Base-by-base conservation (phyloP, 148 eudicot species). In the Bassia scoparia region DNA sequence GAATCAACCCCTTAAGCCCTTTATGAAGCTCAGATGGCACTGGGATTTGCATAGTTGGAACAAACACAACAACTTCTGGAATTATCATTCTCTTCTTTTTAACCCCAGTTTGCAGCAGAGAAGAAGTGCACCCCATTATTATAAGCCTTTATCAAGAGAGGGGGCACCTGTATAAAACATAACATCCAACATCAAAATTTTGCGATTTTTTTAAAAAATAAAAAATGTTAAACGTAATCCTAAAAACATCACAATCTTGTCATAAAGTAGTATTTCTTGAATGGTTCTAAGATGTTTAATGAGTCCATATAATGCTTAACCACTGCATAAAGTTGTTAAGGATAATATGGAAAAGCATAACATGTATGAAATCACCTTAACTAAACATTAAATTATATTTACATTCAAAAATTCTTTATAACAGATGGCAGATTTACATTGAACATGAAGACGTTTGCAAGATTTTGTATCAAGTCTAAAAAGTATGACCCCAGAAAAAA, bases 121-220 rank as follows among this genome's bases (percentile, higher is more conserved):
- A 94, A 75, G 82, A 71, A 71, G 88, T 68, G 80, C 98, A 95
- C 77, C 98, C 96, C 97, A 95, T 95, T 78, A 21, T 34, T 91
- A 90, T 79, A 43, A 15, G 33, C 75, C 59, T 61, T 77, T 60
- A 72, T 70, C 44, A 53, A 43, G 33, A 46, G 30, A 35, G 64
- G 69, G 38, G 55, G 46, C 58, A 82, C 63, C 79, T 79, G 55
- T 77, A 68, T 68, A 69, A 76, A 79, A 79, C 76, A 70, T 75
- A 38, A 50, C 75, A 76, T 76, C 58, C 82, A 78, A 71, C 70
- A 75, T 68, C 48, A 49, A 26, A 21, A 41, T 41, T 17, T 48
- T 49, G 5, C 60, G 38, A 52, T 26, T 4, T 41, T 41, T 41
- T 8, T 41, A 52, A 50, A 17, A 17, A 17, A 20, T 4, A 48